Evolutionary conservation across 768 basidiomycete species (phyloP), one percentile per base, ranked within the genome.

Genomic region (Lyophyllum atratum): DNA sequence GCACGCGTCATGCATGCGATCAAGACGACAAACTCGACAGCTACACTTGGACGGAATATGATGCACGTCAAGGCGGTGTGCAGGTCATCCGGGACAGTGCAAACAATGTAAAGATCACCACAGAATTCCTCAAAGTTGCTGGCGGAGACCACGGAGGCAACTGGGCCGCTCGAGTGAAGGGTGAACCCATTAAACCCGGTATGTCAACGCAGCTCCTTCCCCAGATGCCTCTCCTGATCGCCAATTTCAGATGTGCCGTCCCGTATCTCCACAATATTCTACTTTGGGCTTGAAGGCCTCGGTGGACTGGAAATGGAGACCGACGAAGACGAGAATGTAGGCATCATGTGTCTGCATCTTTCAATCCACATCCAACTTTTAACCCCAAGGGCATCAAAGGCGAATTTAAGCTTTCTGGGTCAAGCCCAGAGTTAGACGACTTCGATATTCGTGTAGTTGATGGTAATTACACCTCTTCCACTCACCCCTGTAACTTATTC

Each of bases 31-130:
- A 83, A 1, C 77, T 98, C 34, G 81, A 86, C 56, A 80, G 79
- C 37, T 98, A 97, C 72, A 88, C 90, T 21, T 98, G 91, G 88
- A 90, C 90, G 1, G 82, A 85, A 62, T 95, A 92, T 66, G 94
- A 97, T 70, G 78, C 91, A 19, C 85, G 93, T 21, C 83, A 89
- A 66, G 93, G 92, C 45, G 93, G 93, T 48, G 83, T 91, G 24
- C 92, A 98, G 72, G 84, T 93, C 52, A 76, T 98, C 49, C 82
- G 85, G 56, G 95, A 98, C 69, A 76, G 81, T 26, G 69, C 74
- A 55, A 97, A 96, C 72, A 97, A 96, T 61, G 86, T 96, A 48
- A 79, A 88, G 68, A 78, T 98, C 25, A 90, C 87, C 2, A 93
- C 91, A 8, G 87, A 92, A 63, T 87, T 94, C 62, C 73, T 97